phyloP scores from a whole-genome alignment of 306 rosid species.

The Gynostemma pentaphyllum region DNA sequence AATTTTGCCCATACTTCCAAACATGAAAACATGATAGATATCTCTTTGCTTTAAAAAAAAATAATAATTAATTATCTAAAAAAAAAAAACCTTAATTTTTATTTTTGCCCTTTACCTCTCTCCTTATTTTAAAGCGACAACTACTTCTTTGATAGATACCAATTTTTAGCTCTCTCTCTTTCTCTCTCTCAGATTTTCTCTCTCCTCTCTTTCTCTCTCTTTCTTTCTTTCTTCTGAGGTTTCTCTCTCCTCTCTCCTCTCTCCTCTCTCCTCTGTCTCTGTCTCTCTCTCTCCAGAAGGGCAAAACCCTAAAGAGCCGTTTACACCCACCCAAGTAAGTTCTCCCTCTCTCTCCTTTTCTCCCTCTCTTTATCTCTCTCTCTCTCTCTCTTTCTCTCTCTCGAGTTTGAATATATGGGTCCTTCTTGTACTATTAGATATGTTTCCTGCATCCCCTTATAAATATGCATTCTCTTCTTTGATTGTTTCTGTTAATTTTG shows the following conservation, averaged over 20 bases:
- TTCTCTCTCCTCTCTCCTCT: constrained; percentile 39
- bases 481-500: constrained; percentile 4
- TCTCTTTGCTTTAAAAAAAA: background rate
- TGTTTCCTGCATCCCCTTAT: constrained; percentile 37
- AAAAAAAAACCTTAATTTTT: too few species aligned
- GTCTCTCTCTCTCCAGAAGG: constrained; percentile 94
- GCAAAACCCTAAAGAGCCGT: constrained; percentile 98
- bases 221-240: too few species aligned
- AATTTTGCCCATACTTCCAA: background rate
- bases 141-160: constrained; percentile 17
- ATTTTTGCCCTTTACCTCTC: constrained; percentile 7
- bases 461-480: constrained; percentile 12
- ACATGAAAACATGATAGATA: constrained; percentile 6
- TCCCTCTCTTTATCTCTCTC: constrained; percentile 12
- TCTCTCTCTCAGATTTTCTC: constrained; percentile 29
- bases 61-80: too few species aligned
- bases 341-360: constrained; percentile 40
- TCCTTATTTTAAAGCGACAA: constrained; percentile 13
- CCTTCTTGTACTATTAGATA: constrained; percentile 49
- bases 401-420: constrained; percentile 73
- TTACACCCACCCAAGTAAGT: constrained; percentile 98
- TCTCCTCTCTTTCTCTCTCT: constrained; percentile 24
- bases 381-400: constrained; percentile 20
- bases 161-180: constrained; percentile 24
- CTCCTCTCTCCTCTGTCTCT: constrained; percentile 27